phyloP scores from a whole-genome alignment of 495 filamentous ascomycete species.

The Trichoderma asperelloides region DNA sequence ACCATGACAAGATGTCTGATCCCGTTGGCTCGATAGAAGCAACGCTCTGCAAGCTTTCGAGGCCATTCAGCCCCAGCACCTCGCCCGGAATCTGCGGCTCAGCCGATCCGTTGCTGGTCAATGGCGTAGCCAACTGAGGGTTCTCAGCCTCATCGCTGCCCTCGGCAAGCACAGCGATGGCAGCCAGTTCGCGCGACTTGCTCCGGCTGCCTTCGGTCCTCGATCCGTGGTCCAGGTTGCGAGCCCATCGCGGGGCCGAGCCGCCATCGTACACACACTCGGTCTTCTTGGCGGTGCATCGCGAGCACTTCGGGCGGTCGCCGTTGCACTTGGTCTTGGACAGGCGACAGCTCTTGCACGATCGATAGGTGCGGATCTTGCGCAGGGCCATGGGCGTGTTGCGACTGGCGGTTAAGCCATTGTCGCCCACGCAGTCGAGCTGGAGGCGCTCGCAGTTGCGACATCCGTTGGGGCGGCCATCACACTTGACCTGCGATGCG shows the following conservation, averaged over 20 bases:
- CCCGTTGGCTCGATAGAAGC: background rate
- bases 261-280: slow-evolving; percentile 25
- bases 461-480: slow-evolving; percentile 11
- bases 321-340: slow-evolving; percentile 31
- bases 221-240: slow-evolving; percentile 2
- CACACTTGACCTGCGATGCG: slow-evolving; percentile 13
- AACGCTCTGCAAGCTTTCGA: background rate
- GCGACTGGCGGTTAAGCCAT: background rate
- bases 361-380: slow-evolving; percentile 26
- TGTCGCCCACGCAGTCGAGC: slow-evolving; percentile 10
- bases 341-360: slow-evolving; percentile 24
- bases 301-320: slow-evolving; percentile 23
- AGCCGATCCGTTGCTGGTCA: background rate
- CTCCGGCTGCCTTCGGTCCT: slow-evolving; percentile 5
- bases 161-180: background rate
- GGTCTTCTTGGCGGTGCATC: slow-evolving; percentile 21
- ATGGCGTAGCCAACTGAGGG: background rate
- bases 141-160: background rate
- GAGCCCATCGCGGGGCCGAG: slow-evolving; percentile 24
- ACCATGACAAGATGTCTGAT: slow-evolving; percentile 1
- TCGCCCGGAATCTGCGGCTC: background rate
- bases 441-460: slow-evolving; percentile 14
- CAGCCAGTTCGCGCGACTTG: background rate
- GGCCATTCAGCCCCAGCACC: background rate
- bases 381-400: slow-evolving; percentile 9